Evolutionary conservation across 2,329 filamentous ascomycete genomes (phyloP).

Genomic region (Arthrobotrys pseudoclavata): DNA sequence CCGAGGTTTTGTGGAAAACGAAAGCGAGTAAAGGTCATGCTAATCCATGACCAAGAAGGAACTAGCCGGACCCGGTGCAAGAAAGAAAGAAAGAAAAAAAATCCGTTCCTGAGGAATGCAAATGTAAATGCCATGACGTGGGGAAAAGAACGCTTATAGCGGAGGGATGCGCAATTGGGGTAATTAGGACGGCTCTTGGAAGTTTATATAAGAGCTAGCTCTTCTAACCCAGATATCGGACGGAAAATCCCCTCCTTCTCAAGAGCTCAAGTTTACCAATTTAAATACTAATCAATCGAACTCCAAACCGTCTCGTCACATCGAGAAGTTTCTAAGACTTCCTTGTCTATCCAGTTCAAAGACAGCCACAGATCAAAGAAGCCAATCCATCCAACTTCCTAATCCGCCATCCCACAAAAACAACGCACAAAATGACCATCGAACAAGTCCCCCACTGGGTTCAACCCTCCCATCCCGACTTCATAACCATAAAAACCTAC

Average conservation of each 20-base stretch:
- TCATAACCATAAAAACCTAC: slow-evolving; percentile 59
- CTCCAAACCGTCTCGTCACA: slow-evolving; percentile 32
- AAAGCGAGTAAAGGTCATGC: slow-evolving; percentile 12
- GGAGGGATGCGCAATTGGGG: background rate
- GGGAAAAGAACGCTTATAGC: background rate
- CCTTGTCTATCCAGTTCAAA: background rate
- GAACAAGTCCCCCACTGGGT: slow-evolving; percentile 50
- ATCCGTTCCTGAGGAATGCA: slow-evolving; percentile 4
- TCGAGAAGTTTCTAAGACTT: background rate
- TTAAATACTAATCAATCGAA: slow-evolving; percentile 18
- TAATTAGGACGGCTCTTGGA: background rate
- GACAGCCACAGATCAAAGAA: background rate
- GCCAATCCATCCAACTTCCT: slow-evolving; percentile 26
- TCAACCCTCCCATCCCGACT: slow-evolving; percentile 50
- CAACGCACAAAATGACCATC: slow-evolving; percentile 48
- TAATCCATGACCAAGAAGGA: slow-evolving; percentile 16
- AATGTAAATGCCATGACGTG: slow-evolving; percentile 6
- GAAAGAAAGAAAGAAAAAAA: background rate
- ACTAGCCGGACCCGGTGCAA: slow-evolving; percentile 3
- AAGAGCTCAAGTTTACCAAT: background rate
- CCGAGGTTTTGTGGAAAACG: slow-evolving; percentile 32
- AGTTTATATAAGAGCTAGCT: slow-evolving; percentile 37
- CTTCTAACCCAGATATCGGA: slow-evolving; percentile 8
- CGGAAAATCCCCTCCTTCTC: slow-evolving; percentile 9
- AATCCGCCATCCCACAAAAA: slow-evolving; percentile 28